Base-by-base conservation (phyloP, 495 filamentous ascomycete species). In the Penicillium roqueforti region DNA sequence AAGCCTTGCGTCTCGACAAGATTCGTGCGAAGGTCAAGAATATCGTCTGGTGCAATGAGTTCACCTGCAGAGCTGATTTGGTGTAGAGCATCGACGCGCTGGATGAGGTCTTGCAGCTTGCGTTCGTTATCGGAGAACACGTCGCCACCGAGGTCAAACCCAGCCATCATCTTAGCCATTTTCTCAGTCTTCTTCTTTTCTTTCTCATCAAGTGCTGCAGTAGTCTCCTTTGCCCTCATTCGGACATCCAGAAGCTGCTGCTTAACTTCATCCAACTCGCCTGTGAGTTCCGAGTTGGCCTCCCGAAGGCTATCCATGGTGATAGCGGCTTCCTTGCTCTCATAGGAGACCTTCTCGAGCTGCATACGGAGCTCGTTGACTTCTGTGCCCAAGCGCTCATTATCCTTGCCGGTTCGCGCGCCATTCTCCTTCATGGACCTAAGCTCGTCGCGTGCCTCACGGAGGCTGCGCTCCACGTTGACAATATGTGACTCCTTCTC, bases 121-220 rank as follows among this genome's bases (percentile, higher is more conserved):
- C 85, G 80, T 67, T 97, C 93, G 62, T 96, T 96, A 32, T 90
- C 87, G 38, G 88, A 93, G 71, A 97, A 91, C 14, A 90, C 83
- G 50, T 97, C 91, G 19, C 84, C 87, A 34, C 88, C 91, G 29
- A 97, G 81, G 64, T 97, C 92, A 57, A 98, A 97, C 6, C 92
- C 89, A 44, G 93, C 92, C 92, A 98, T 96, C 93, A 98, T 98
- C 81, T 96, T 89, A 25, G 93, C 93, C 93, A 98, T 98, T 67
- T 91, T 90, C 75, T 97, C 93, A 6, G 89, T 89, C 77, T 97
- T 98, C 77, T 91, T 92, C 79, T 90, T 92, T 71, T 97, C 93
- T 76, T 97, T 98, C 73, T 97, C 93, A 60, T 97, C 91, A 3
- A 92, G 67, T 13, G 85, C 86, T 2, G 89, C 89, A 26, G 82